Evolutionary conservation across 2,329 filamentous ascomycete species (phyloP).

Genomic region (Neonectria hederae): DNA sequence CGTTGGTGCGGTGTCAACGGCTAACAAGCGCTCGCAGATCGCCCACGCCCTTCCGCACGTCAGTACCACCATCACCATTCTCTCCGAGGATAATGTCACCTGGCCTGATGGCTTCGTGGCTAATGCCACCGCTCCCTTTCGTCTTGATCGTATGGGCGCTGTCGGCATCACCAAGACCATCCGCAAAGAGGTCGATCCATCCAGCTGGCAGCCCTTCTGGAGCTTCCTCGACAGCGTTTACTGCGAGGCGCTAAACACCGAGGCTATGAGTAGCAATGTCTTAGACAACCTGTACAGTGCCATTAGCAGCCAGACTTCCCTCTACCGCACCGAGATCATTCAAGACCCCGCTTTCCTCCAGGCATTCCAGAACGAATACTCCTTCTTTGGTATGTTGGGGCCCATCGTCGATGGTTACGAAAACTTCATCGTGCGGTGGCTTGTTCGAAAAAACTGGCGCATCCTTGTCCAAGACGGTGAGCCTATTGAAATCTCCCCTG

Average conservation of each 20-base stretch:
- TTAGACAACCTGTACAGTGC: background rate
- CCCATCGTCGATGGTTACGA: constrained; percentile 26
- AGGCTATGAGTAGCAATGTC: constrained; percentile 18
- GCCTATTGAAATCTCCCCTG: background rate
- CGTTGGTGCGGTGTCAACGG: constrained; percentile 27
- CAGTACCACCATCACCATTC: constrained; percentile 8
- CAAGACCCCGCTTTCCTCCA: constrained; percentile 4
- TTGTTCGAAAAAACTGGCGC: constrained; percentile 14
- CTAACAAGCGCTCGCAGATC: constrained; percentile 32
- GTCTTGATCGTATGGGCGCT: constrained; percentile 1
- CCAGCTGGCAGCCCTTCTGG: constrained; percentile 5
- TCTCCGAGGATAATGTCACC: constrained; percentile 27
- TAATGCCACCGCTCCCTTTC: constrained; percentile 23
- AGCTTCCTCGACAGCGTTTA: constrained; percentile 20
- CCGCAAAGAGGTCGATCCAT: background rate
- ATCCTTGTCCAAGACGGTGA: constrained; percentile 17
- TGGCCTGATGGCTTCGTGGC: constrained; percentile 27
- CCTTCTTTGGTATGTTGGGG: constrained; percentile 18
- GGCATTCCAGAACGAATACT: constrained; percentile 24
- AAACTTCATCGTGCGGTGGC: constrained; percentile 22
- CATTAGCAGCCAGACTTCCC: constrained; percentile 7
- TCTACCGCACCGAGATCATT: constrained; percentile 19
- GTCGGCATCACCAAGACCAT: constrained; percentile 25
- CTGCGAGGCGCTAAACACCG: constrained; percentile 14
- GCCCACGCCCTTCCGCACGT: constrained; percentile 19